Percentiles rank a stretch among this genome's conserved stretches.
Conservation (phyloP, 1,284 basidiomycete species). For the Sanghuangporus weigelae region DNA sequence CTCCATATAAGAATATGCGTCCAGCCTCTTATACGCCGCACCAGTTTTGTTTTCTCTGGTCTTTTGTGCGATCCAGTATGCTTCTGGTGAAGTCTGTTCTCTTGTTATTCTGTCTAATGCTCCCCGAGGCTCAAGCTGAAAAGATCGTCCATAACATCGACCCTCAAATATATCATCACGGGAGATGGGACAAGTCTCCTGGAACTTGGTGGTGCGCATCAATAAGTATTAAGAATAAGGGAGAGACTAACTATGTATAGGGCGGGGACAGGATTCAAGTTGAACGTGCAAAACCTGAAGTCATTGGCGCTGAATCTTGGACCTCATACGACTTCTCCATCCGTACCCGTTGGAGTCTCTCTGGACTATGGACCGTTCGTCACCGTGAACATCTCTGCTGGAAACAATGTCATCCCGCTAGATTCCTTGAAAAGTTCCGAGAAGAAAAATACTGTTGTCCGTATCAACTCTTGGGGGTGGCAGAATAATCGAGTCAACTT, state of each 20-base stretch:
- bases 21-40: neutral
- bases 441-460: constrained; percentile 30
- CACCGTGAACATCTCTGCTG: constrained; percentile 44
- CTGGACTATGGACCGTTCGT: constrained; percentile 42
- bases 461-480: constrained; percentile 52
- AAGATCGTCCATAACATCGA: constrained; percentile 26
- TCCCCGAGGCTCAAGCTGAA: neutral
- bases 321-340: constrained; percentile 42
- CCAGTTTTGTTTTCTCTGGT: neutral
- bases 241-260: constrained; percentile 26
- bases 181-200: constrained; percentile 34
- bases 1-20: neutral
- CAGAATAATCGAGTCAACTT: constrained; percentile 54
- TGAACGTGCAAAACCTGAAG: constrained; percentile 40
- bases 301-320: constrained; percentile 46
- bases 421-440: neutral
- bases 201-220: constrained; percentile 36
- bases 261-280: constrained; percentile 52
- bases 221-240: neutral
- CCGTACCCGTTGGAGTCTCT: constrained; percentile 42
- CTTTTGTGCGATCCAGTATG: neutral
- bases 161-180: constrained; percentile 33
- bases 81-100: neutral
- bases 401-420: constrained; percentile 41
- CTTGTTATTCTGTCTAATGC: neutral